Evolutionary conservation across 2,329 filamentous ascomycete genomes (phyloP), one percentile per base, ranked within the genome.

Genomic region (Colletotrichum orchidophilum): DNA sequence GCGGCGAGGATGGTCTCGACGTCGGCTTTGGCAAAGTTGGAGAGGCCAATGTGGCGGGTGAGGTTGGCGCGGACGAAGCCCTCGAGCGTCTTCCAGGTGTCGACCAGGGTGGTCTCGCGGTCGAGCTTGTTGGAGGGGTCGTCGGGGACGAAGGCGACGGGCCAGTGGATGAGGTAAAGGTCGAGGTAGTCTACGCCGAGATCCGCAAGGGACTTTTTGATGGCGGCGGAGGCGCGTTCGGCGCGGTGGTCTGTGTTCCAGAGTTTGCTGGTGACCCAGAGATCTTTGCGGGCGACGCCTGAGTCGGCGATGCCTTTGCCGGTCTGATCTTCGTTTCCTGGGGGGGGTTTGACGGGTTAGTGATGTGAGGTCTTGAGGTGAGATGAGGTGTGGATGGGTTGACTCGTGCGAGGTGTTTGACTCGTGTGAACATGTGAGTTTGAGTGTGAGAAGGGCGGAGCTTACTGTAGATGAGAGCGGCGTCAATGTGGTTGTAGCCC

Each of bases 261-360:
- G 54, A 93, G 85, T 83, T 93, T 94, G 73, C 90, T 92, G 72
- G 91, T 93, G 66, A 90, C 77, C 83, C 87, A 87, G 62, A 87
- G 80, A 52, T 87, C 81, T 5, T 81, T 79, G n/a, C 86, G 82
- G 2, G 82, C 77, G 1, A 87, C 78, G 6, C 80, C 81, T 3
- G 82, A 83, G 71, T 83, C 81, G 58, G 80, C 80, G 72, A 88
- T 86, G 6, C 85, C 86, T 49, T 82, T 74, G 3, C 86, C 86
- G 21, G 87, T 84, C 69, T 87, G 84, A 1, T 76, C 75, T 73
- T 87, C 90, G 76, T 91, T 92, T 76, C 87, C 65, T 72, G 46
- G 24, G 8, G n/a, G 1, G n/a, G 13, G 29, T 24, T n/a, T n/a
- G n/a, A n/a, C n/a, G n/a, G 11, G 49, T 66, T 5, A 61, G 49